Percentiles rank a stretch among this genome's conserved stretches.
Evolutionary conservation across 1,284 basidiomycete genomes (phyloP).

Genomic region (Apiotrichum mycotoxinovorans): DNA sequence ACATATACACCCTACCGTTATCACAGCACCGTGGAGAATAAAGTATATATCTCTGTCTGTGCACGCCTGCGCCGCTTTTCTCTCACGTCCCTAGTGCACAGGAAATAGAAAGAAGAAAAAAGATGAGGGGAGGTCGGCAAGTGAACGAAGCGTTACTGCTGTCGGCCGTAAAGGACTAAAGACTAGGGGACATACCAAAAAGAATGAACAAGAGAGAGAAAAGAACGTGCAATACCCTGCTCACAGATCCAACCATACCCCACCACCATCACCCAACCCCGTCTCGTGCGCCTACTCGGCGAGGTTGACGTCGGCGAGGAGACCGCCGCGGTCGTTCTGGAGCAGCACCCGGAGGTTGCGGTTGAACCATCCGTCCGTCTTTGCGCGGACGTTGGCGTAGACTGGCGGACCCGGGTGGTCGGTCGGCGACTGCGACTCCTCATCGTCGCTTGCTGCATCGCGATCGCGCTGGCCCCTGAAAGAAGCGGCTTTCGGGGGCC

Average conservation of each 20-base stretch:
- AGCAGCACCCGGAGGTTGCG: constrained; percentile 39
- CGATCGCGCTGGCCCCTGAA: constrained; percentile 6
- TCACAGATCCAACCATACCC: neutral
- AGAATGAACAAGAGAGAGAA: neutral
- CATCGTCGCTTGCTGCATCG: neutral
- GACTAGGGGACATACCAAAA: neutral
- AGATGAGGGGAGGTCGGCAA: too few relatives aligned
- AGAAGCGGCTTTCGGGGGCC: constrained; percentile 5
- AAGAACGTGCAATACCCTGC: too few relatives aligned
- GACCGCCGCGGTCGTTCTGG: constrained; percentile 25
- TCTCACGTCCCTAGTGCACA: neutral
- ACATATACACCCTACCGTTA: neutral
- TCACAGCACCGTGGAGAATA: neutral
- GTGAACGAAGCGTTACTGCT: too few relatives aligned
- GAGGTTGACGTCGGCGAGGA: constrained; percentile 25
- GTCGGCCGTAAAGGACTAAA: neutral
- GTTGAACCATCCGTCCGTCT: constrained; percentile 41
- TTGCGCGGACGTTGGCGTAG: constrained; percentile 32
- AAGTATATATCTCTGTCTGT: neutral
- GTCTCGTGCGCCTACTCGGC: constrained; percentile 1
- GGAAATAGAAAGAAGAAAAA: neutral
- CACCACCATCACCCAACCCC: neutral
- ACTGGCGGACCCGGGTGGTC: constrained; percentile 30
- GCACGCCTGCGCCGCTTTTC: neutral
- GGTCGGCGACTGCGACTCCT: constrained; percentile 6